Percentiles rank a stretch among this genome's conserved stretches.
Evolutionary conservation across 352 stramenopile genomes (phyloP).

Genomic region (Poterioochromonas sp.): DNA sequence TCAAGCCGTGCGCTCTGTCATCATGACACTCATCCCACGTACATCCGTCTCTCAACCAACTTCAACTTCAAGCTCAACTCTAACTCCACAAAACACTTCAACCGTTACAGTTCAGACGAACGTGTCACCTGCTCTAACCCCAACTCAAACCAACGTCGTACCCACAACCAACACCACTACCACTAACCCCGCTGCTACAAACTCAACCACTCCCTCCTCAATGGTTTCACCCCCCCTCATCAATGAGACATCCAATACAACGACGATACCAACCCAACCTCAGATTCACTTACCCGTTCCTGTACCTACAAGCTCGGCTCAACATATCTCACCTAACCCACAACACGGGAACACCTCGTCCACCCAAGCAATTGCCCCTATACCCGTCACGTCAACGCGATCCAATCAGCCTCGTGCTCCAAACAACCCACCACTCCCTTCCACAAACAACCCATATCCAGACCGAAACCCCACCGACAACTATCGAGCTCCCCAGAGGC

Average conservation of each 20-base stretch:
- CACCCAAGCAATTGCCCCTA: conserved; percentile 12
- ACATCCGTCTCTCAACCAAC: conserved; percentile 15
- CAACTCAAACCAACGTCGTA: conserved; percentile 17
- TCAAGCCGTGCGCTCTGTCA: conserved; percentile 7
- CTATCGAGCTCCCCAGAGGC: conserved; percentile 10
- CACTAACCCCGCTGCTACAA: conserved; percentile 3
- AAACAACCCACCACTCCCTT: conserved; percentile 17
- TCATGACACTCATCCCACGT: conserved; percentile 5
- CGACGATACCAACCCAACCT: neutral
- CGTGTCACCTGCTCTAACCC: conserved; percentile 18
- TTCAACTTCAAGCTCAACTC: conserved; percentile 26
- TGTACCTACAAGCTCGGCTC: neutral
- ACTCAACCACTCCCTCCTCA: conserved; percentile 16
- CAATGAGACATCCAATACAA: conserved; percentile 20
- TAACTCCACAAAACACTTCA: conserved; percentile 8
- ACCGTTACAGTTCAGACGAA: conserved; percentile 18
- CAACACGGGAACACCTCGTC: conserved; percentile 20
- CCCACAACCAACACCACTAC: conserved; percentile 21
- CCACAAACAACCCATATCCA: neutral
- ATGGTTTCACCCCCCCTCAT: conserved; percentile 4
- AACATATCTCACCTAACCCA: conserved; percentile 19
- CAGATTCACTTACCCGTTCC: conserved; percentile 9
- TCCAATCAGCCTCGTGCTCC: conserved; percentile 14
- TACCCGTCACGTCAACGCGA: conserved; percentile 2
- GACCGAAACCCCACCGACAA: neutral